These are phyloP conservation scores for Colletotrichum echinochloae DNA, from an alignment of 2,329 filamentous ascomycete genomes.

Conservation along the genomic window DNA sequence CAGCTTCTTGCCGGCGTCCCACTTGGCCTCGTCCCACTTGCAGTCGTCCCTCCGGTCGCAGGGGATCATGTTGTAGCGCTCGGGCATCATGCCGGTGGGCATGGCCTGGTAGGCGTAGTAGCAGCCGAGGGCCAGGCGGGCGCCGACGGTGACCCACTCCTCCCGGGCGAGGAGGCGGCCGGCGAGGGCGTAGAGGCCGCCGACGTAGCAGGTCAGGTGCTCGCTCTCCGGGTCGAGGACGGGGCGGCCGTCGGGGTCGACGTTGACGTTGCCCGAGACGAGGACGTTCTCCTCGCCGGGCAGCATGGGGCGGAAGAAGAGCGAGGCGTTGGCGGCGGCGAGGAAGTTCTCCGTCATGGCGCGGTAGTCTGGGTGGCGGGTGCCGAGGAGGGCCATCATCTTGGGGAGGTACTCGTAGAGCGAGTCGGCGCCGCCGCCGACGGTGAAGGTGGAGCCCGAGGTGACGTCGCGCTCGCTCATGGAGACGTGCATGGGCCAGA, in stretches of 20 bases:
- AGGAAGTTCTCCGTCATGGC: conserved; percentile 68
- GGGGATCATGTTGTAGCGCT: conserved; percentile 57
- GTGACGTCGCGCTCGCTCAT: conserved; percentile 61
- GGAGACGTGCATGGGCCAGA: conserved; percentile 78
- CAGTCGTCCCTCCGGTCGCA: conserved; percentile 57
- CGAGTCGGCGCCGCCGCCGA: conserved; percentile 57
- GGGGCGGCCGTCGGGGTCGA: conserved; percentile 36
- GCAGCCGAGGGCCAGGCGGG: conserved; percentile 62
- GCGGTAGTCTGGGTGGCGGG: conserved; percentile 65
- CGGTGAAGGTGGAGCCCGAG: conserved; percentile 47
- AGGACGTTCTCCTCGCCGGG: conserved; percentile 66
- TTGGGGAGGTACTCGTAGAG: conserved; percentile 57
- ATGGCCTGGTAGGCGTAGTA: conserved; percentile 62
- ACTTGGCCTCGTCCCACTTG: conserved; percentile 53
- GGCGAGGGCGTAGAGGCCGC: conserved; percentile 63
- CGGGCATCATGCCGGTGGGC: conserved; percentile 65
- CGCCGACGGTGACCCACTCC: conserved; percentile 57
- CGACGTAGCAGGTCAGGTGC: conserved; percentile 64
- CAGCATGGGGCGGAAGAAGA: conserved; percentile 72
- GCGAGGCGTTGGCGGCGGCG: conserved; percentile 64
- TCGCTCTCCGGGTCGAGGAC: conserved; percentile 52
- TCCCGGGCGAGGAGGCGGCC: conserved; percentile 56
- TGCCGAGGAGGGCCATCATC: conserved; percentile 68
- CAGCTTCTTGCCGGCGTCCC: conserved; percentile 44
- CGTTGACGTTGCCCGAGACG: conserved; percentile 58